Evolutionary conservation across 2,329 filamentous ascomycete species (phyloP).

Genomic region (Elsinoe arachidis): DNA sequence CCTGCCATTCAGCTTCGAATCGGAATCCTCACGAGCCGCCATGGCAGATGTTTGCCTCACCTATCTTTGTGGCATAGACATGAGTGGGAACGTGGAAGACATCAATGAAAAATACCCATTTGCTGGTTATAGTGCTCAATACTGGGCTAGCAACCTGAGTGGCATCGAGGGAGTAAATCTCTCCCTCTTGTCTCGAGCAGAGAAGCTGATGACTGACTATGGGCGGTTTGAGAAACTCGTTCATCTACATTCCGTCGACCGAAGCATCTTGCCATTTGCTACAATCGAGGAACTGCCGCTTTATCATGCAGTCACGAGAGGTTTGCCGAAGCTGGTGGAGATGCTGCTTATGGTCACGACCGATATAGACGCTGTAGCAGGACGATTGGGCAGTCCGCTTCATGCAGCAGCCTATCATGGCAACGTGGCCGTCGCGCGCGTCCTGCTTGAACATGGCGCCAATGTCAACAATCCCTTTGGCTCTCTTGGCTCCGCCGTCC

Average conservation of each 20-base stretch:
- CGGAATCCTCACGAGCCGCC: conserved; percentile 2
- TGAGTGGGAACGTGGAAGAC: background rate
- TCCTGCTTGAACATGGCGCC: conserved; percentile 15
- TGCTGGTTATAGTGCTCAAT: background rate
- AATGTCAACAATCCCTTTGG: conserved; percentile 1
- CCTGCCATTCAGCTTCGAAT: background rate
- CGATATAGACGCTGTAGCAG: too few relatives aligned
- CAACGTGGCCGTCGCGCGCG: background rate
- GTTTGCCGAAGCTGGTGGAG: too few relatives aligned
- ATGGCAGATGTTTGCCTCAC: conserved; percentile 16
- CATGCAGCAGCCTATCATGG: conserved; percentile 4
- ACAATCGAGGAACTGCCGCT: too few relatives aligned
- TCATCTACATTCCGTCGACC: background rate
- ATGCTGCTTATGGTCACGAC: too few relatives aligned
- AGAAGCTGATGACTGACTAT: background rate
- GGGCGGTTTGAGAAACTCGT: background rate
- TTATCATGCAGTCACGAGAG: too few relatives aligned
- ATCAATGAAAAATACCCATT: conserved; percentile 6
- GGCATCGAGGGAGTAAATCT: background rate
- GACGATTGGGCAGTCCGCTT: conserved; percentile 4
- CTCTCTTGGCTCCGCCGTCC: too few relatives aligned
- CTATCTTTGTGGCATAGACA: conserved; percentile 14
- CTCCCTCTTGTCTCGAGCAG: background rate
- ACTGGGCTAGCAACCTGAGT: background rate
- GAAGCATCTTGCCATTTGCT: too few relatives aligned